Base-by-base conservation (phyloP, 2,329 filamentous ascomycete species). In the Alternaria sp. region DNA sequence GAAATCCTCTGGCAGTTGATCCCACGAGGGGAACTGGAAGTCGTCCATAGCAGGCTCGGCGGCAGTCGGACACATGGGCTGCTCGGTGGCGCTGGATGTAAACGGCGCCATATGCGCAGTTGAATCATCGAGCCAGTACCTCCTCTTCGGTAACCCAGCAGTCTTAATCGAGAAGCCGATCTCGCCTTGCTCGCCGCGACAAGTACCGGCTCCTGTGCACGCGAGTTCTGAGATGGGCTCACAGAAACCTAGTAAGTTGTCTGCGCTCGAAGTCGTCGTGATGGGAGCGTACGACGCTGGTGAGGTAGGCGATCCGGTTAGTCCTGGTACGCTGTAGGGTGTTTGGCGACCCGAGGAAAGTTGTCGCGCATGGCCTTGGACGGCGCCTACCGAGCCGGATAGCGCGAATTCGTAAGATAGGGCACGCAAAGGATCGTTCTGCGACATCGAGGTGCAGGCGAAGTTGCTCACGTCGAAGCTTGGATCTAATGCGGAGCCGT, bases 381-480 rank as follows among this genome's bases (percentile, higher is more conserved):
- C 62, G 6, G 60, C 33, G n/a, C 37, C 61, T 4, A 62, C 61
- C 5, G 66, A 73, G 4, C 77, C 77, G 2, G 75, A 60, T 15
- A 79, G 68, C 1, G 68, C 59, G 62, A 74, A 77, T 21, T 78
- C 74, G 25, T 70, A 73, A 1, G 69, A 70, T 7, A 70, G 37
- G 6, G 65, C 61, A 5, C 70, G 69, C 2, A 64, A 49, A 5
- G 69, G 63, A 14, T 72, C 65, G 37, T 65, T 45, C 9, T 53
- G 26, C 14, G 60, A 30, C 12, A 74, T 60, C 5, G 45, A 51
- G 5, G 45, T 18, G 33, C 66, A 67, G 2, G 60, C 8, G 53
- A 79, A 78, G 50, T 77, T 73, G 26, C 56, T 64, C n/a, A 73
- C 41, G 46, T 74, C 66, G 68, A 78, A 78, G 58, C 74, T 78